These are phyloP conservation scores for Neofusicoccum cordaticola DNA, from an alignment of 2,329 filamentous ascomycete species.

Conservation along the genomic window DNA sequence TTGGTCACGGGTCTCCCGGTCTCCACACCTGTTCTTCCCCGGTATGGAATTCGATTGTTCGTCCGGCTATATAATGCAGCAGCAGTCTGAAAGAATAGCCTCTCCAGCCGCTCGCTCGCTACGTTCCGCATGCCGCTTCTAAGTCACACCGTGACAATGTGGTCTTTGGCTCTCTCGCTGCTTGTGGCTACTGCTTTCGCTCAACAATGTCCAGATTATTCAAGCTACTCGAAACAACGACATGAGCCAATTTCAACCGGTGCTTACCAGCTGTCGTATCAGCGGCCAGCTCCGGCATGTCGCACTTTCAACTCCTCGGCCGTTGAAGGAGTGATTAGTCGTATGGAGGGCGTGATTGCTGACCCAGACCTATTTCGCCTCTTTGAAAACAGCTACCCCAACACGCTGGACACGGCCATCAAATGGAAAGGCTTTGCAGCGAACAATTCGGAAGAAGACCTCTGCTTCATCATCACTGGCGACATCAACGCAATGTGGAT, in stretches of 20 bases:
- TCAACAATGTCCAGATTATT: constrained; percentile 43
- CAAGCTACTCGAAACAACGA: constrained; percentile 37
- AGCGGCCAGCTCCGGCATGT: constrained; percentile 43
- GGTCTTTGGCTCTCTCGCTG: not conserved
- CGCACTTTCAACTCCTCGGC: constrained; percentile 46
- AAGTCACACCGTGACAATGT: not conserved
- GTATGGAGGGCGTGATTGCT: constrained; percentile 37
- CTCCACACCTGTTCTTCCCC: not conserved
- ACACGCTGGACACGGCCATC: constrained; percentile 71
- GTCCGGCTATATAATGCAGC: not conserved
- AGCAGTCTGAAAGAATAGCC: not conserved
- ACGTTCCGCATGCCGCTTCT: not conserved
- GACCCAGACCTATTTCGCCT: constrained; percentile 64
- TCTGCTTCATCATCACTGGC: constrained; percentile 59
- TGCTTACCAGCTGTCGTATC: constrained; percentile 44
- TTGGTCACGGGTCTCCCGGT: not conserved
- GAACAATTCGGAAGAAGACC: constrained; percentile 59
- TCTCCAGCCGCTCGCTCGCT: not conserved
- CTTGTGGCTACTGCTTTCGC: not conserved
- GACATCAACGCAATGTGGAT: constrained; percentile 59
- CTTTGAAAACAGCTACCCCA: constrained; percentile 71
- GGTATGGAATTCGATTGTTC: not conserved
- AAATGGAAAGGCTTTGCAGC: constrained; percentile 63
- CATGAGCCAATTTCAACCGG: constrained; percentile 46
- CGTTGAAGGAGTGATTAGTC: constrained; percentile 40